phyloP scores from a whole-genome alignment of 2,329 filamentous ascomycete species.

The Sclerotinia spermophila region DNA sequence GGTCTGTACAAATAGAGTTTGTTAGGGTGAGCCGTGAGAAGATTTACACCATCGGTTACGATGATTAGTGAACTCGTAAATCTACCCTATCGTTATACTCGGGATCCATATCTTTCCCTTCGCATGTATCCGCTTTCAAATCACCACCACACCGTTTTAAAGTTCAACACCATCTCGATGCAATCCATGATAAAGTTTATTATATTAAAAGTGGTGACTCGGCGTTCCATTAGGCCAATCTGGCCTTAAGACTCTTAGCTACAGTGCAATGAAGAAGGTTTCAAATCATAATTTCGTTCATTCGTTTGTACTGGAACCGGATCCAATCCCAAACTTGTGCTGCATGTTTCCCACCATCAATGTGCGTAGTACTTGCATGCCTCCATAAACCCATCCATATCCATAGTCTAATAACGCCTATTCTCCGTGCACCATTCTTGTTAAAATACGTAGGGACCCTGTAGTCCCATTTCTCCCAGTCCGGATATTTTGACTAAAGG shows the following conservation, averaged over 20 bases:
- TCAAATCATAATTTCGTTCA: neutral
- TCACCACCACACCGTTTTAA: neutral
- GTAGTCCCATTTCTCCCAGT: neutral
- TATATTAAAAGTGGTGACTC: neutral
- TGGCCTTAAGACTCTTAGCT: neutral
- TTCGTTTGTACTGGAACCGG: neutral
- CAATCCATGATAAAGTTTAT: neutral
- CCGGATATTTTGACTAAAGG: conserved; percentile 11
- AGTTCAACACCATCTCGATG: neutral
- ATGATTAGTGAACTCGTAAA: neutral
- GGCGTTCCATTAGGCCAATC: neutral
- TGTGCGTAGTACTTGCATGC: conserved; percentile 7
- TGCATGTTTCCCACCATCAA: neutral
- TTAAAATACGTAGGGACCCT: neutral
- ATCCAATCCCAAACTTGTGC: neutral
- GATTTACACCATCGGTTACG: neutral
- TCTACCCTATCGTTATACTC: neutral
- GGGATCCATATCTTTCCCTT: neutral
- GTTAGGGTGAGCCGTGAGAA: neutral
- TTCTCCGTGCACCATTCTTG: neutral
- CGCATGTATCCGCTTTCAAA: neutral
- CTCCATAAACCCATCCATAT: neutral
- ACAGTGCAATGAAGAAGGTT: neutral
- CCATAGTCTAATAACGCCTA: neutral
- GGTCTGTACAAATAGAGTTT: neutral